Evolutionary conservation across 2,329 filamentous ascomycete genomes (phyloP), one percentile per base, ranked within the genome.

Genomic region (Phialophora chinensis): DNA sequence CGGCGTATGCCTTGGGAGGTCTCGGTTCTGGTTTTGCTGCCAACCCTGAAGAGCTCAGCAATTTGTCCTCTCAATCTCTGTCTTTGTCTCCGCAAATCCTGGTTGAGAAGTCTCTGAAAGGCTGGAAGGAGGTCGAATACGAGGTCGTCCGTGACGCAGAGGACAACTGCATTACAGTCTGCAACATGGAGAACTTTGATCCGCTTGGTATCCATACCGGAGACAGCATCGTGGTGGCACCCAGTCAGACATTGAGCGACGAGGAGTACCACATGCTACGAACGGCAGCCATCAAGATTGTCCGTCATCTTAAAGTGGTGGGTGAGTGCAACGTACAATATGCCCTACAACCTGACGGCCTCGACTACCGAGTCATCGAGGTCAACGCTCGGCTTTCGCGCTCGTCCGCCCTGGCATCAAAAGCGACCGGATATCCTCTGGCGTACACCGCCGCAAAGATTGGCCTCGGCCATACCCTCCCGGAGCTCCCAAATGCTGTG

Each of bases 221-320:
- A 82, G 95, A 99, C 84, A 97, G 93, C 74, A 99, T 99, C 75
- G 95, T 99, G 70, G 94, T 98, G 67, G 95, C 95, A 49, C 95
- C 95, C 58, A 95, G 91, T 82, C 95, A 99, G 83, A 99, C 95
- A 27, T 85, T 99, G 75, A 96, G 91, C 76, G 95, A 99, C 74
- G 95, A 98, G 84, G 95, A 99, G 81, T 99, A 98, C 79, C 93
- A 99, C 84, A 98, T 99, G 95, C 91, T 99, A 73, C 92, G 95
- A 75, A 92, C 93, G 50, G 93, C 95, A 69, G 92, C 95, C 55
- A 97, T 98, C 84, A 98, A 98, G 86, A 97, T 99, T 75, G 91
- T 99, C 74, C 91, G 95, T 70, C 95, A 99, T 80, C 86, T 99
- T 72, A 94, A 94, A 73, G 95, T 99, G 59, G 94, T 98, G 56